These are phyloP conservation scores for Ceratocystis lukuohia DNA, from an alignment of 2,329 filamentous ascomycete species.

Conservation along the genomic window DNA sequence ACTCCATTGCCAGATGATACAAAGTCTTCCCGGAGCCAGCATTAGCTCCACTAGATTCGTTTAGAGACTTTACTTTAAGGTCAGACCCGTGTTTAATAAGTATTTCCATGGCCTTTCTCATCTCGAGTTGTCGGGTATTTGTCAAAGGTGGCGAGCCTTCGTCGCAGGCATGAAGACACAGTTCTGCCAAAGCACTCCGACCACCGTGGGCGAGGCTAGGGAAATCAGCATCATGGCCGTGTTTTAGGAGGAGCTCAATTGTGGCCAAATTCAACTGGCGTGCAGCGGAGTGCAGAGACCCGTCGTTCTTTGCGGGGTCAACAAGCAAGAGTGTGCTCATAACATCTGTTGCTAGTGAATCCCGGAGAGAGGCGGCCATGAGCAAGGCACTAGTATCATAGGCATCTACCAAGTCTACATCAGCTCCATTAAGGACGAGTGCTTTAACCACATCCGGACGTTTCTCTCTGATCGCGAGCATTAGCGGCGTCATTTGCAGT, in stretches of 20 bases:
- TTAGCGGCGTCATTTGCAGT: constrained; percentile 40
- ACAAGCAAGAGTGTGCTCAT: constrained; percentile 42
- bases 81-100: constrained; percentile 46
- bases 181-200: constrained; percentile 48
- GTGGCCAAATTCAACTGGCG: constrained; percentile 43
- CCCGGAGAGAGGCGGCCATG: constrained; percentile 43
- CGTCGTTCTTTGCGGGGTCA: constrained; percentile 47
- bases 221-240: constrained; percentile 51
- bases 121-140: constrained; percentile 36
- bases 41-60: constrained; percentile 22
- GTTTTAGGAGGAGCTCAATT: constrained; percentile 42
- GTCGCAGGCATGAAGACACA: constrained; percentile 42
- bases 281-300: constrained; percentile 52
- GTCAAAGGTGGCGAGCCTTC: constrained; percentile 33
- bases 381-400: constrained; percentile 46
- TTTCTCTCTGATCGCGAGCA: constrained; percentile 43
- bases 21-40: constrained; percentile 34
- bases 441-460: constrained; percentile 44
- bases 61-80: constrained; percentile 39
- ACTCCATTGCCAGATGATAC: constrained; percentile 47
- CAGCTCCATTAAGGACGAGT: constrained; percentile 44
- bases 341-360: constrained; percentile 40
- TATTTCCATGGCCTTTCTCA: constrained; percentile 44
- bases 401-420: constrained; percentile 44
- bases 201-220: constrained; percentile 49